phyloP scores from a whole-genome alignment of 148 eudicot species.

The Rhododendron ferrugineum region DNA sequence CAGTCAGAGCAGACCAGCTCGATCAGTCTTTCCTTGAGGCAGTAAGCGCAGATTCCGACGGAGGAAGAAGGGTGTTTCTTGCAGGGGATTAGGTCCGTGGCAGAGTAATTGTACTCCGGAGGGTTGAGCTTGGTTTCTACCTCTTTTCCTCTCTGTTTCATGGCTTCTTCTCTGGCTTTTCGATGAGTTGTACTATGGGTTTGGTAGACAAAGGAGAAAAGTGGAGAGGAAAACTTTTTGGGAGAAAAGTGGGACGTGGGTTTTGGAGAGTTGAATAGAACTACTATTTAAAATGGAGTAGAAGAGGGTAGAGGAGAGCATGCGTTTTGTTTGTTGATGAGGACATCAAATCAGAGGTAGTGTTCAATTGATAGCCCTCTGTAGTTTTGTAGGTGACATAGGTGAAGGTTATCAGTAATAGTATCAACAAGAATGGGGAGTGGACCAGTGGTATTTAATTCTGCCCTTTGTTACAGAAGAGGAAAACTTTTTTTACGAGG shows the following conservation, averaged over 20 bases:
- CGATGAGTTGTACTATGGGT: not conserved
- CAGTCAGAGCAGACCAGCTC: slow-evolving; percentile 76
- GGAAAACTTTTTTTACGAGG: too few relatives aligned
- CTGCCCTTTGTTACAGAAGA: not conserved
- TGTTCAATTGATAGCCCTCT: not conserved
- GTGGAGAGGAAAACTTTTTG: not conserved
- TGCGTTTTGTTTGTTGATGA: not conserved
- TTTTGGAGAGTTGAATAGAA: not conserved
- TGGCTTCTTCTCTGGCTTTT: slow-evolving; percentile 16
- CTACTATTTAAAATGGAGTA: not conserved
- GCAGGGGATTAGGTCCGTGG: slow-evolving; percentile 47
- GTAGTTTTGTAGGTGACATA: slow-evolving; percentile 1
- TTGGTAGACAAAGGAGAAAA: not conserved
- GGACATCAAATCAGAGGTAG: not conserved
- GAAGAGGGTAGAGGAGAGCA: not conserved
- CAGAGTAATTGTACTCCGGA: slow-evolving; percentile 27
- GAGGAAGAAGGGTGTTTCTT: slow-evolving; percentile 52
- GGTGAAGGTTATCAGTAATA: not conserved
- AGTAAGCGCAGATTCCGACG: slow-evolving; percentile 72
- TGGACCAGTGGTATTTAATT: not conserved
- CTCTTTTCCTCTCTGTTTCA: slow-evolving; percentile 78
- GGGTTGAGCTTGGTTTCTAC: slow-evolving; percentile 17
- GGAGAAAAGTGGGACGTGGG: not conserved
- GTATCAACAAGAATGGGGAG: not conserved
- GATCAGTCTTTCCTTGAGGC: slow-evolving; percentile 63